These are phyloP conservation scores for Scedosporium apiospermum DNA, from an alignment of 2,329 filamentous ascomycete species.

Conservation along the genomic window DNA sequence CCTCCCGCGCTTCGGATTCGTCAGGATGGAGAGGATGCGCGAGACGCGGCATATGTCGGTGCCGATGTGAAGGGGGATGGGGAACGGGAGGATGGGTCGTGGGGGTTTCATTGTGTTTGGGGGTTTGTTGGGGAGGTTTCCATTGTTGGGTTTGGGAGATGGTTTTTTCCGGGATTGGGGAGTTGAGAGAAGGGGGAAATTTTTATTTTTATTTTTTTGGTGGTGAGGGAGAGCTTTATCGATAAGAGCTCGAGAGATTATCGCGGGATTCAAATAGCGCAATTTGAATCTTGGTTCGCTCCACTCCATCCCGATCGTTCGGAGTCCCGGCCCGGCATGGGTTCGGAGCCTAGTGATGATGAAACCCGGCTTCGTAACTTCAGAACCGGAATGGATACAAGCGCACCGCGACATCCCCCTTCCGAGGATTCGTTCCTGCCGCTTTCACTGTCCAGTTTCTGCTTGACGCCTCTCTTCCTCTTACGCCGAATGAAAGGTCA, in stretches of 20 bases:
- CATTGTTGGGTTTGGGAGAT: not conserved
- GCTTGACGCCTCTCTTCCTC: too few species aligned
- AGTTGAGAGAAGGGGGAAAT: not conserved
- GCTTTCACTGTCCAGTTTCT: too few species aligned
- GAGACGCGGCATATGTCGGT: slow-evolving; percentile 68
- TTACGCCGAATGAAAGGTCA: too few species aligned
- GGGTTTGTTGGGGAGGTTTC: not conserved
- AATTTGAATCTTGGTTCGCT: not conserved
- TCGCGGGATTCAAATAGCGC: not conserved
- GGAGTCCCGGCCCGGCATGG: too few species aligned
- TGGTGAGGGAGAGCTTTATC: slow-evolving; percentile 9
- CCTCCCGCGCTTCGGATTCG: slow-evolving; percentile 22
- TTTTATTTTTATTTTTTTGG: too few species aligned
- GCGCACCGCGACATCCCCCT: too few species aligned
- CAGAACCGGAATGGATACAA: too few species aligned
- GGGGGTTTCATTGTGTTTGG: slow-evolving; percentile 4
- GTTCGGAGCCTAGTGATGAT: too few species aligned
- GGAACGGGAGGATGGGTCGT: slow-evolving; percentile 38
- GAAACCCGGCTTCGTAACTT: too few species aligned
- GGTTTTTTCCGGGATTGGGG: not conserved
- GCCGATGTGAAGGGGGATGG: slow-evolving; percentile 59
- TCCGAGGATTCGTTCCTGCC: too few species aligned
- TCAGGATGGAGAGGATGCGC: slow-evolving; percentile 53
- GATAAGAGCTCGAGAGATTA: slow-evolving; percentile 8
- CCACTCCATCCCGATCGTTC: not conserved